Evolutionary conservation across 768 basidiomycete genomes (phyloP), one percentile per base, ranked within the genome.

Genomic region (Russula foetens): DNA sequence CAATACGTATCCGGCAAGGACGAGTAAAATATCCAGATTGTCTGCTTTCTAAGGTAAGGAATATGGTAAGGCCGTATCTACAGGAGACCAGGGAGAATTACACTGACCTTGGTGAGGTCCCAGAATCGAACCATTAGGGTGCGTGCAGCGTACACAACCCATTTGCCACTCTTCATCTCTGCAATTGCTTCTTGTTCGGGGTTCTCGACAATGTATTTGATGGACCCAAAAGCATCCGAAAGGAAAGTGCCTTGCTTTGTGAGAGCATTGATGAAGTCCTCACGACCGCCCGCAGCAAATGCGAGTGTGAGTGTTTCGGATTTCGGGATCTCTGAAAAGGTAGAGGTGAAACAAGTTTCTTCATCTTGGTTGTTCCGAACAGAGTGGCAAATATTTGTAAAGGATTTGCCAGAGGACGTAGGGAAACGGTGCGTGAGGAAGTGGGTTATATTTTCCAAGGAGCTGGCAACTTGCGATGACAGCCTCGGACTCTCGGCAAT

Each of bases 1-100:
- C 47, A 98, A 80, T 55, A 95, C 74, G 72, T 98, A 98, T 15
- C 96, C 97, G 12, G 90, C 79, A 21, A 98, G 82, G 67, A 99
- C 92, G 64, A 98, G 85, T 55, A 96, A 77, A 68, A 99, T 98
- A 73, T 99, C 97, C 24, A 95, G 83, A 0, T 93, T 94, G 72
- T 97, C 92, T 12, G 97, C 94, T 76, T 93, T 92, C 84, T 90
- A 73, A 17, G 14, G 57, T 28, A 41, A 28, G 28, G 7, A 8
- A 21, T 23, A 14, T 21, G 9, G 33, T 60, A 9, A 51, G 26
- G 29, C 17, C 11, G 3, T 7, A 17, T 53, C 35, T 19, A 49
- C 14, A 31, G 38, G 7, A 15, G 28, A 19, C 44, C 15, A 26
- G 1, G 17, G 59, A 59, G 19, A 61, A 43, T 1, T 56, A 41